Evolutionary conservation across 306 rosid species (phyloP), one percentile per base, ranked within the genome.

Genomic region (Astragalus glycyphyllos): DNA sequence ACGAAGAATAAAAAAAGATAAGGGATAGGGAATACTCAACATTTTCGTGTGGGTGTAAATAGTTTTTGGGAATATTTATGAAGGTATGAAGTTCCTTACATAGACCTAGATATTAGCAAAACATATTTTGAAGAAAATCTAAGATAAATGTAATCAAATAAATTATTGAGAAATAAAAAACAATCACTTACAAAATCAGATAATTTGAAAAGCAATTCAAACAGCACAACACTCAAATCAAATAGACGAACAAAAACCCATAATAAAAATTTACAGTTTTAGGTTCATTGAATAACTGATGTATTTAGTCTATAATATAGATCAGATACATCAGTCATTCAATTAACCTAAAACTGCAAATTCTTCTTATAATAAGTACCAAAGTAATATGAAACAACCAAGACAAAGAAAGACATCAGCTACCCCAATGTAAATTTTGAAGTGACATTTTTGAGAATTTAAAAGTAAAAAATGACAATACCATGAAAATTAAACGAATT

Each of bases 371-470:
- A 3, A 2, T 26, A 2, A 3, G 31, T 26, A 2, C 4, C 3
- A 3, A 2, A 3, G 31, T 2, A 26, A 4, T 26, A 15, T 37
- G 16, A 55, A 74, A 37, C 46, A 62, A 53, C 8, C 57, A 69
- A 15, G 14, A 11, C 12, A 55, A 62, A 67, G n/a, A 62, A 71
- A 65, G 48, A 51, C 46, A 41, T 7, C 41, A 54, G 35, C 56
- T 53, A 8, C 60, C 9, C 46, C 68, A 49, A 42, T 50, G 58
- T 9, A 57, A 46, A 68, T 35, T 12, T 61, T 20, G 0, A 15
- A 79, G 65, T 65, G 26, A 12, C 58, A 65, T 31, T 55, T 69
- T 14, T 49, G 11, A 71, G 51, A 60, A 51, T 42, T 56, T 12
- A 40, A 29, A 51, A 56, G 35, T 20, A 64, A 26, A 38, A 23